phyloP scores from a whole-genome alignment of 345 rosid genomes.

The Cardamine resedifolia region DNA sequence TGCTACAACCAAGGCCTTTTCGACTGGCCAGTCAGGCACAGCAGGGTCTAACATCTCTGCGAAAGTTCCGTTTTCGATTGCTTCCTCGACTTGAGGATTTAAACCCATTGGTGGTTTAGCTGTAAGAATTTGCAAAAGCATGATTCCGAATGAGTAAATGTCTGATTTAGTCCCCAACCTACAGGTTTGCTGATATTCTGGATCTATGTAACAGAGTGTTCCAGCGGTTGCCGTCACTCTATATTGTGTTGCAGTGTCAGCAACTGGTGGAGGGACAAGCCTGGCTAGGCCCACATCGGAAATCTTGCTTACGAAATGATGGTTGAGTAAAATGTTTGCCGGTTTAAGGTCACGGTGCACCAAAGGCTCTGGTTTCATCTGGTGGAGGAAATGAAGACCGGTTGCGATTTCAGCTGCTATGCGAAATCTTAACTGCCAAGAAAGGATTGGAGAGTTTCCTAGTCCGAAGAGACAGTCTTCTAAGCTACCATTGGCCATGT shows the following conservation, averaged over 20 bases:
- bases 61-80: slow-evolving; percentile 64
- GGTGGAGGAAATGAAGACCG: slow-evolving; percentile 87
- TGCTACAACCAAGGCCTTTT: slow-evolving; percentile 58
- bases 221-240: slow-evolving; percentile 93
- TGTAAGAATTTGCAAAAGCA: slow-evolving; percentile 82
- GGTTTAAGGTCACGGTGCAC: slow-evolving; percentile 96
- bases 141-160: slow-evolving; percentile 72
- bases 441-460: slow-evolving; percentile 53
- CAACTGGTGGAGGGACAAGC: slow-evolving; percentile 83
- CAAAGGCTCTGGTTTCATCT: slow-evolving; percentile 86
- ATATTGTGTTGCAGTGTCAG: slow-evolving; percentile 66
- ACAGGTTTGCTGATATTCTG: slow-evolving; percentile 91
- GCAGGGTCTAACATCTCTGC: slow-evolving; percentile 51
- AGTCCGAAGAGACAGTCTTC: slow-evolving; percentile 68
- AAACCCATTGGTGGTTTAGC: slow-evolving; percentile 92
- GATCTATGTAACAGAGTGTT: slow-evolving; percentile 93
- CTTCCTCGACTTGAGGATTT: slow-evolving; percentile 58
- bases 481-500: slow-evolving; percentile 92
- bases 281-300: slow-evolving; percentile 93
- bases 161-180: slow-evolving; percentile 87
- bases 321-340: slow-evolving; percentile 79
- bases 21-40: slow-evolving; percentile 75
- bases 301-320: slow-evolving; percentile 85
- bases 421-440: slow-evolving; percentile 75
- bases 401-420: slow-evolving; percentile 86